These are phyloP conservation scores for Monascus purpureus DNA, from an alignment of 495 filamentous ascomycete genomes.

Conservation along the genomic window DNA sequence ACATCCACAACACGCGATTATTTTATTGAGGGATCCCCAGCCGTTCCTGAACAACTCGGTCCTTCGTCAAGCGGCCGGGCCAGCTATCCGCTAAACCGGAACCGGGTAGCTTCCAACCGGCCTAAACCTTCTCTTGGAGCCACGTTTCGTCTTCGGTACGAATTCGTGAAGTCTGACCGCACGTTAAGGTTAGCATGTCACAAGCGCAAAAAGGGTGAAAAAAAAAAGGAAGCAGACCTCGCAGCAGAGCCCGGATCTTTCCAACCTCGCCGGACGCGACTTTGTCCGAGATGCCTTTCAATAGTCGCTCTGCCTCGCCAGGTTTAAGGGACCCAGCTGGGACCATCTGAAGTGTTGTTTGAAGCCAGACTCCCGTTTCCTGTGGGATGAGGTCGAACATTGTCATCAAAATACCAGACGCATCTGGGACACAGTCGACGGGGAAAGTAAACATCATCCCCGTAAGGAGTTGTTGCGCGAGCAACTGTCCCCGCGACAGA, in stretches of 20 bases:
- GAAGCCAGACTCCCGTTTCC: conserved; percentile 65
- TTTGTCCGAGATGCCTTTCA: conserved; percentile 50
- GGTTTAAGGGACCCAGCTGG: conserved; percentile 66
- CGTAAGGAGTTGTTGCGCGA: conserved; percentile 75
- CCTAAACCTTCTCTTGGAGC: conserved; percentile 86
- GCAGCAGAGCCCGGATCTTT: conserved; percentile 70
- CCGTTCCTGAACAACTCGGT: too few relatives aligned
- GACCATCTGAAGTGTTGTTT: conserved; percentile 67
- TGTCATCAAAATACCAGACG: conserved; percentile 76
- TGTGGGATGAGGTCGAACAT: conserved; percentile 78
- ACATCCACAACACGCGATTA: too few relatives aligned
- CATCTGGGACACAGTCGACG: conserved; percentile 84
- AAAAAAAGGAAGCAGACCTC: conserved; percentile 31
- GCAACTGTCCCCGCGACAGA: conserved; percentile 52
- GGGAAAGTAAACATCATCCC: conserved; percentile 99
- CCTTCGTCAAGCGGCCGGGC: too few relatives aligned
- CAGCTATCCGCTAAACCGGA: conserved; percentile 60
- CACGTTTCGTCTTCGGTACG: conserved; percentile 83
- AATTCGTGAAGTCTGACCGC: conserved; percentile 71
- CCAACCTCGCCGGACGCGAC: conserved; percentile 59
- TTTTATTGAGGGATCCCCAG: too few relatives aligned
- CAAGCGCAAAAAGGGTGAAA: background rate
- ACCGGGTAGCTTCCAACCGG: conserved; percentile 66
- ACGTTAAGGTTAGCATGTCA: conserved; percentile 3
- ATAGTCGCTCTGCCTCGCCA: conserved; percentile 47